Conservation (phyloP, 1,139 yeast species). For the Yamadazyma sp. region DNA sequence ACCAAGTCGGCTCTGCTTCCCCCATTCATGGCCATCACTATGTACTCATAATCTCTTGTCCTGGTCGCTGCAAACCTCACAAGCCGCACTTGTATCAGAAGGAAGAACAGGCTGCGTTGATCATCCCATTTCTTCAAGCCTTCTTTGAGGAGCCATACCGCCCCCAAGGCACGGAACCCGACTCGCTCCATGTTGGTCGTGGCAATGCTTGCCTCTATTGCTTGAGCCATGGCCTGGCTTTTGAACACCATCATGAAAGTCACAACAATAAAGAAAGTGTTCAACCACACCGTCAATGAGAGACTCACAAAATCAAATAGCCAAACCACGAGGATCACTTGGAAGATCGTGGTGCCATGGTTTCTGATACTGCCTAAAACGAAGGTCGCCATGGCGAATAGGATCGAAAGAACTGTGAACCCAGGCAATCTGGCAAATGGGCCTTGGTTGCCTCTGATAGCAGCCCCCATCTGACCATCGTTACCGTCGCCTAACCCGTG, state of each 20-base stretch:
- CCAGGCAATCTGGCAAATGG: neutral
- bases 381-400: neutral
- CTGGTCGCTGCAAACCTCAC: constrained; percentile 20
- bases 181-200: neutral
- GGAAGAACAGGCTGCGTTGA: neutral
- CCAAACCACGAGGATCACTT: neutral
- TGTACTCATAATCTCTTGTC: constrained; percentile 26
- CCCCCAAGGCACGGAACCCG: neutral
- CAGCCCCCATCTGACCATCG: neutral
- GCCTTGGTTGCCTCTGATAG: neutral
- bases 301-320: neutral
- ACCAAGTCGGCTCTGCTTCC: neutral
- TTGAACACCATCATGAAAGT: neutral
- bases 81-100: constrained; percentile 14
- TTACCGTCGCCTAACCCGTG: neutral
- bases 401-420: neutral
- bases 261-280: neutral
- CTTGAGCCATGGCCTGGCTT: neutral
- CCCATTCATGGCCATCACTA: constrained; percentile 9
- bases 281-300: neutral
- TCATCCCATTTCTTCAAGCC: neutral
- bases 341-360: neutral
- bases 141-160: neutral
- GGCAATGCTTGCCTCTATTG: neutral
- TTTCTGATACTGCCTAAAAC: neutral